A percentile compares a stretch with the other conserved stretches of the same genome.
phyloP scores from a whole-genome alignment of 169 alveolate genomes.

The Nephromyces sp. region DNA sequence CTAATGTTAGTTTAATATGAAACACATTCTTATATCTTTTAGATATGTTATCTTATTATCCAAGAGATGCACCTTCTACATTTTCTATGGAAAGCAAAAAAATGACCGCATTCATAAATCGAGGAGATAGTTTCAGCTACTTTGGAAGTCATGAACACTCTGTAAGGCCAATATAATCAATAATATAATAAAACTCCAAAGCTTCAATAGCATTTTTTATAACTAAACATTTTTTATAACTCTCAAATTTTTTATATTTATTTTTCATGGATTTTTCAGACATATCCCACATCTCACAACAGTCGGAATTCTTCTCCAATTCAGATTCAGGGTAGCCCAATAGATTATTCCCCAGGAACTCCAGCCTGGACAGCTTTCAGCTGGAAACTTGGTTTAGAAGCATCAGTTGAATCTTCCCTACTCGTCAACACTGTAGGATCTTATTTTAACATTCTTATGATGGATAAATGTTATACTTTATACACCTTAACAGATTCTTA shows the following conservation, averaged over 20 bases:
- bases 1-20: neutral
- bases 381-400: slow-evolving; percentile 38
- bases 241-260: neutral
- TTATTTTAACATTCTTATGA: neutral
- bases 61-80: neutral
- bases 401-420: slow-evolving; percentile 21
- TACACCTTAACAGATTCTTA: slow-evolving; percentile 25
- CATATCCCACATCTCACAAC: neutral
- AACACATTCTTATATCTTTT: neutral
- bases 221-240: neutral
- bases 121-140: neutral
- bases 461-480: neutral
- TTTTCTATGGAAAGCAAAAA: neutral
- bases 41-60: neutral
- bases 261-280: neutral
- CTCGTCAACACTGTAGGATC: slow-evolving; percentile 31
- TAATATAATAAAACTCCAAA: too few species aligned
- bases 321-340: neutral
- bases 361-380: slow-evolving; percentile 20
- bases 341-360: neutral
- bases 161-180: too few species aligned
- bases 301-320: neutral
- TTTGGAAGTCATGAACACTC: neutral
- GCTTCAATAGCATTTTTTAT: neutral
- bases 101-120: neutral